phyloP scores from a whole-genome alignment of 2,329 filamentous ascomycete species.

The Penicillium hesseltinei region DNA sequence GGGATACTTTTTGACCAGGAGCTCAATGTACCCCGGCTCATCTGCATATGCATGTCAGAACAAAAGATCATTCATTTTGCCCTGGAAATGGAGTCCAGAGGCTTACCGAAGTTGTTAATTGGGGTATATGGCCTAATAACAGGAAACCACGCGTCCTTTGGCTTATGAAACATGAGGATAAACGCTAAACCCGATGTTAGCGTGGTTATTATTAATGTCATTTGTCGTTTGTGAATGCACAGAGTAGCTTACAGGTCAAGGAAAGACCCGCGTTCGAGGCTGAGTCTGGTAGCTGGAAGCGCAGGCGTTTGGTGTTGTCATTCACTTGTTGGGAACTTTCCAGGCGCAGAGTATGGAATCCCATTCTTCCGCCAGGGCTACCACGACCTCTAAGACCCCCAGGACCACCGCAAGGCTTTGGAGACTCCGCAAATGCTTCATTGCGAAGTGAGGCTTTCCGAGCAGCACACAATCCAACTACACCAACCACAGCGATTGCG shows the following conservation, averaged over 20 bases:
- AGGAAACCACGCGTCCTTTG: background rate
- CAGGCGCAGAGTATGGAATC: background rate
- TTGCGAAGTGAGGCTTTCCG: background rate
- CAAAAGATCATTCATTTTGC: background rate
- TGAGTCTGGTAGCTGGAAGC: background rate
- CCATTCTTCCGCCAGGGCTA: background rate
- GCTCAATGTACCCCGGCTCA: background rate
- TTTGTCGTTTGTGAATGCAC: background rate
- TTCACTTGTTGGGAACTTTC: background rate
- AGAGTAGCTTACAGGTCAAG: background rate
- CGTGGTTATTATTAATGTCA: background rate
- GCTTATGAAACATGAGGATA: background rate
- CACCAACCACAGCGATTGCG: background rate
- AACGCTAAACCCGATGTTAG: background rate
- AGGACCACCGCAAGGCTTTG: background rate
- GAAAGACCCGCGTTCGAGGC: background rate
- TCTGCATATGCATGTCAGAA: background rate
- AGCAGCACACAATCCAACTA: background rate
- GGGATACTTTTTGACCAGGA: background rate
- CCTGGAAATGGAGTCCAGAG: background rate
- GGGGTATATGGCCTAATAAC: background rate
- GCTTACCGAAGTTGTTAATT: background rate
- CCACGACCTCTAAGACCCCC: background rate
- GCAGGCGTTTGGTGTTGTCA: background rate
- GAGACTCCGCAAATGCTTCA: background rate